Evolutionary conservation across 495 filamentous ascomycete species (phyloP).

Genomic region (Neurospora sp.): DNA sequence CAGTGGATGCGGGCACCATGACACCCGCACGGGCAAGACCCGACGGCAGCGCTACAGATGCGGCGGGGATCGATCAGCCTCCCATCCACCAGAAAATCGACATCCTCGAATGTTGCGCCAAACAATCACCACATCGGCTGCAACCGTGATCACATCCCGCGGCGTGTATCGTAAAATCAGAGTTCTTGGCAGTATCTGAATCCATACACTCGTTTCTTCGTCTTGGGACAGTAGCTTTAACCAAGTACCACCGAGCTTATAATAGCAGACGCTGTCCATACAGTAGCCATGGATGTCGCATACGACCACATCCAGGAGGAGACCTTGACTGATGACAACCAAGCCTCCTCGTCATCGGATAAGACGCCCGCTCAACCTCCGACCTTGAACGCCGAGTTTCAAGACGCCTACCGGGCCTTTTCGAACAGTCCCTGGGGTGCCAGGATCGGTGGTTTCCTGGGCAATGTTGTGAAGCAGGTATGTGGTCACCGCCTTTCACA

Average conservation of each 20-base stretch:
- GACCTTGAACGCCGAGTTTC: conserved; percentile 76
- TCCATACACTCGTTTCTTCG: neutral
- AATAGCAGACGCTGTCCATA: neutral
- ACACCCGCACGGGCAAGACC: neutral
- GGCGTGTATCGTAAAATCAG: neutral
- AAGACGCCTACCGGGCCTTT: conserved; percentile 91
- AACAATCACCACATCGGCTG: neutral
- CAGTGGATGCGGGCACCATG: neutral
- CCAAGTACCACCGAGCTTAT: neutral
- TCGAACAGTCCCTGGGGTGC: conserved; percentile 85
- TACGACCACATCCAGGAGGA: conserved; percentile 97
- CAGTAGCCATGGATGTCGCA: conserved; percentile 72
- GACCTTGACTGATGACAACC: conserved; percentile 50
- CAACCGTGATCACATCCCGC: neutral
- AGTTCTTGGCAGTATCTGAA: neutral
- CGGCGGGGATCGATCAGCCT: neutral
- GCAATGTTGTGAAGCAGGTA: conserved; percentile 81
- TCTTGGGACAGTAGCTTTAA: neutral
- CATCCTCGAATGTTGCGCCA: neutral
- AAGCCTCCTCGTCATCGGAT: conserved; percentile 34
- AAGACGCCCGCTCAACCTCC: conserved; percentile 39
- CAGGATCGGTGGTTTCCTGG: conserved; percentile 77
- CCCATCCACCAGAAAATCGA: neutral
- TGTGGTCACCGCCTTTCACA: conserved; percentile 4
- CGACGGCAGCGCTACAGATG: neutral